Evolutionary conservation across 176 grass and related monocot genomes (phyloP).

Genomic region (Hordeum vulgare): DNA sequence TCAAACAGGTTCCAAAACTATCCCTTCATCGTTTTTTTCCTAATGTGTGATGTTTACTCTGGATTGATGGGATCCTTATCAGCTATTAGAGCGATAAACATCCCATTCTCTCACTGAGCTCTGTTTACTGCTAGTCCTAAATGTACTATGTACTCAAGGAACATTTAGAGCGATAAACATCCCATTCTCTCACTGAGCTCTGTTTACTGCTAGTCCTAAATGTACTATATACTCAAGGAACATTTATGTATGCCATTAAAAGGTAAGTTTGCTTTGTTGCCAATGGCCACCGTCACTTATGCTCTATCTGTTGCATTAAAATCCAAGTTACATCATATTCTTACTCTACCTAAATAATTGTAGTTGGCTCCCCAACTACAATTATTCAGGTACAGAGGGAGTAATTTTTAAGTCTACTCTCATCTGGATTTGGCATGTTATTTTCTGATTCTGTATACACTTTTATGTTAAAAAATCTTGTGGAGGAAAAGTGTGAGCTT

Average conservation of each 20-base stretch:
- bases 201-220: background rate
- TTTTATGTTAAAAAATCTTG: constrained; percentile 61
- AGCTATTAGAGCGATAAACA: constrained; percentile 80
- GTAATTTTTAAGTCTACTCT: too few relatives aligned
- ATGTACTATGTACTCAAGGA: background rate
- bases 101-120: background rate
- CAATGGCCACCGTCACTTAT: background rate
- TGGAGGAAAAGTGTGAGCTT: constrained; percentile 85
- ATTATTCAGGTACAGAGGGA: too few relatives aligned
- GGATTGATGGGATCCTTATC: constrained; percentile 97
- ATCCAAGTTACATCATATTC: background rate
- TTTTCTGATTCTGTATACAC: constrained; percentile 1
- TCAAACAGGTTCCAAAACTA: constrained; percentile 79
- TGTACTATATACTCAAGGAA: background rate
- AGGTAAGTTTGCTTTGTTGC: background rate
- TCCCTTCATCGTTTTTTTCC: constrained; percentile 90
- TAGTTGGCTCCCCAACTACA: too few relatives aligned
- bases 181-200: background rate
- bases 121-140: too few relatives aligned
- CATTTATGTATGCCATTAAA: constrained; percentile 3
- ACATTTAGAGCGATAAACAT: constrained; percentile 44
- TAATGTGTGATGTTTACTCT: constrained; percentile 66
- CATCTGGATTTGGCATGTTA: background rate
- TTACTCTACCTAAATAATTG: too few relatives aligned
- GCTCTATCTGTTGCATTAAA: background rate